Evolutionary conservation across 805 yeast species (phyloP).

Genomic region (Kluyveromyces siamensis): DNA sequence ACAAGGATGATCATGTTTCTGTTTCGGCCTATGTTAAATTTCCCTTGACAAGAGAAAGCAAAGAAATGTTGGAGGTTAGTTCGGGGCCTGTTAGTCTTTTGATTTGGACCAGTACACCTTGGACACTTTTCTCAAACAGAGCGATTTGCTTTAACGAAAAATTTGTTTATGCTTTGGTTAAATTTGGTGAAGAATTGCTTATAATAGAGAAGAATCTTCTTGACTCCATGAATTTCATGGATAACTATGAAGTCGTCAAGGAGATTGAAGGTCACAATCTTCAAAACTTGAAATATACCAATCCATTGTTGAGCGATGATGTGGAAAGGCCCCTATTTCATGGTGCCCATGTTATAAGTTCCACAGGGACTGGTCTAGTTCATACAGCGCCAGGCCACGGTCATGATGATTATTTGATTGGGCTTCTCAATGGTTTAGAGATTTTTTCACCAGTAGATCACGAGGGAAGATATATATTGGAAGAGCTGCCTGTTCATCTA

Average conservation of each 20-base stretch:
- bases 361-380: conserved; percentile 90
- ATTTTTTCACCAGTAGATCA: conserved; percentile 75
- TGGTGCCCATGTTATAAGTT: conserved; percentile 72
- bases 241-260: conserved; percentile 14
- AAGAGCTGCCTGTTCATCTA: conserved; percentile 29
- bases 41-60: conserved; percentile 35
- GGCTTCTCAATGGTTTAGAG: conserved; percentile 44
- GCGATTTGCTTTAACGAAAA: conserved; percentile 67
- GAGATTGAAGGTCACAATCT: conserved; percentile 37
- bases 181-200: conserved; percentile 33
- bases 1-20: conserved; percentile 61
- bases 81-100: conserved; percentile 29
- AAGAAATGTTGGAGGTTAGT: conserved; percentile 3
- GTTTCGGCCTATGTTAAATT: conserved; percentile 62
- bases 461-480: conserved; percentile 54
- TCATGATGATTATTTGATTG: conserved; percentile 77
- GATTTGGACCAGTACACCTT: conserved; percentile 98
- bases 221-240: conserved; percentile 25
- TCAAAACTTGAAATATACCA: conserved; percentile 38
- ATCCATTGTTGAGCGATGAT: conserved; percentile 39
- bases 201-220: conserved; percentile 50
- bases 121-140: conserved; percentile 87
- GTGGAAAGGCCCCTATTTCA: conserved; percentile 50
- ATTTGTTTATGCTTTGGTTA: conserved; percentile 47
- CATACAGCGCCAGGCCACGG: conserved; percentile 99